Evolutionary conservation across 306 rosid genomes (phyloP).

Genomic region (Cicer chorassanicum): DNA sequence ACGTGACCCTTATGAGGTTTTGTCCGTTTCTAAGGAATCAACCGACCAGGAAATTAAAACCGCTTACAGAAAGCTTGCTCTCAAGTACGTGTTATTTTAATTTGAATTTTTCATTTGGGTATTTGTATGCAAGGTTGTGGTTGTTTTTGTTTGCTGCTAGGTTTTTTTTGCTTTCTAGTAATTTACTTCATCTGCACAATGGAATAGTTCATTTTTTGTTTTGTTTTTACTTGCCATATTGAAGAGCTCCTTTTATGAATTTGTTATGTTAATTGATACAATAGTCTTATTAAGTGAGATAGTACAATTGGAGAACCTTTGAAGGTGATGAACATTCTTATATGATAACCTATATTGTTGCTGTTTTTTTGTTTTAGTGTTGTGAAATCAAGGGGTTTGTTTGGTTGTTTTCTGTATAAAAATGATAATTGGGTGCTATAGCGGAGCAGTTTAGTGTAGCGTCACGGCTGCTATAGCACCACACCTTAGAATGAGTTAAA

Average conservation of each 20-base stretch:
- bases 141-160: constrained; percentile 23
- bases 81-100: constrained; percentile 65
- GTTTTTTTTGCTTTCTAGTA: constrained; percentile 5
- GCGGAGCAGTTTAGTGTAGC: background rate
- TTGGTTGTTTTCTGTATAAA: constrained; percentile 24
- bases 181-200: constrained; percentile 12
- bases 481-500: background rate
- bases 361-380: constrained; percentile 13
- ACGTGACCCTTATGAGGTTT: constrained; percentile 95
- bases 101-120: background rate
- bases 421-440: background rate
- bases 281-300: constrained; percentile 18
- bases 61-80: constrained; percentile 94
- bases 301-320: constrained; percentile 2
- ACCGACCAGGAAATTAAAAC: constrained; percentile 92
- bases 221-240: background rate
- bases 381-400: constrained; percentile 34
- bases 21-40: constrained; percentile 73
- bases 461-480: background rate
- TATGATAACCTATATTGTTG: constrained; percentile 12
- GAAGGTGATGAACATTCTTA: constrained; percentile 20
- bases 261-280: background rate
- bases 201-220: constrained; percentile 4
- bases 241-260: background rate
- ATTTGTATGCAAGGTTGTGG: background rate